Evolutionary conservation across 805 yeast species (phyloP), one percentile per base, ranked within the genome.

Genomic region (Wickerhamiella alocasiicola): DNA sequence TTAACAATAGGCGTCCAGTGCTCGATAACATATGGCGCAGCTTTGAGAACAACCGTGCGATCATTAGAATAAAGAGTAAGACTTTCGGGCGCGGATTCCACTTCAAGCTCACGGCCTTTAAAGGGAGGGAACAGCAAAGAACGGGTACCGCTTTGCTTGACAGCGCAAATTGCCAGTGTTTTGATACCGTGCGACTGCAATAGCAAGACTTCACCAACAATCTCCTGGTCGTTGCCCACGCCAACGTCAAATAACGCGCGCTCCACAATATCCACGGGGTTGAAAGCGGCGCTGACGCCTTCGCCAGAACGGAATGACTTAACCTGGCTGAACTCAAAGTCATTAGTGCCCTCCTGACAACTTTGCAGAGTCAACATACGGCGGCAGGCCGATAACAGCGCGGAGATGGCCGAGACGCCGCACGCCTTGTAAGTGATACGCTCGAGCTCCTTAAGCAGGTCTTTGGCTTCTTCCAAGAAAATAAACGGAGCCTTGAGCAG

Each of bases 271-370:
- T 37, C 39, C 17, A 36, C 30, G 1, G 49, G 44, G 29, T 46
- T 44, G 24, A 46, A 44, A 9, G 45, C 31, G n/a, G 49, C 46
- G 12, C 39, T 17, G 3, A 43, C 44, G 6, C 43, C 39, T 19
- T 39, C 30, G 18, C 44, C 44, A 4, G 45, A 27, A 2, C 30
- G 29, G 31, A 46, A 36, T 29, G 38, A 18, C 30, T 34, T 43
- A 25, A 39, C 49, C 20, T 26, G 20, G 27, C 41, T 32, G 34
- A 46, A 44, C 21, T 39, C 45, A 27, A 42, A 37, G 18, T 35
- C 32, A 27, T 41, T 41, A 24, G 39, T 9, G 31, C 35, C 36
- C 29, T 41, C 36, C 3, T 23, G 30, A 17, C 26, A 25, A 19
- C 31, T 31, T 11, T 41, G 44, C 17, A 34, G 29, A 5, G 39